These are phyloP conservation scores for Allomyces macrogynus DNA, from an alignment of 192 early-diverging fungal species.

Conservation along the genomic window DNA sequence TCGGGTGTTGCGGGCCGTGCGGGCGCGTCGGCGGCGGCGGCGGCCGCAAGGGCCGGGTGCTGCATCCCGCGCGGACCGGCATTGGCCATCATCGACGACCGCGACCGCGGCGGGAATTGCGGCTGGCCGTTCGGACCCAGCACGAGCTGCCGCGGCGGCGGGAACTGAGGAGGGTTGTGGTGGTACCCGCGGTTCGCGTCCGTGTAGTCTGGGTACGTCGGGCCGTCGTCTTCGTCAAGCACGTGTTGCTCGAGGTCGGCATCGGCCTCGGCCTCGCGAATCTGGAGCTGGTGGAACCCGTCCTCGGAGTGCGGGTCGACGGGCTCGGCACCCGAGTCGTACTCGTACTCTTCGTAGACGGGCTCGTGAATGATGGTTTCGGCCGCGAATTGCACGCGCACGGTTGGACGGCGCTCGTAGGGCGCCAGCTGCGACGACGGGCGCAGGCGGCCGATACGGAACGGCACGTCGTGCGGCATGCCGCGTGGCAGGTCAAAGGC, in stretches of 20 bases:
- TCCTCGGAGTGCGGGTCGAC: not conserved
- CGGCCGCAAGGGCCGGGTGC: not conserved
- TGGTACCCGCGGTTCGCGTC: not conserved
- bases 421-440: not conserved
- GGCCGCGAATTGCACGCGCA: not conserved
- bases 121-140: not conserved
- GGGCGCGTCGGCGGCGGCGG: too few species aligned
- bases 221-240: not conserved
- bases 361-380: not conserved
- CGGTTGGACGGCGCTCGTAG: not conserved
- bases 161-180: too few species aligned
- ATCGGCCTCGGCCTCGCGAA: not conserved
- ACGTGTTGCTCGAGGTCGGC: not conserved
- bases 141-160: too few species aligned
- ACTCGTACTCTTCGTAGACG: not conserved
- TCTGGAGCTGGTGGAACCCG: not conserved
- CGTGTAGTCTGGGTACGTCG: not conserved
- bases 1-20: too few species aligned
- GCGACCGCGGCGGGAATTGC: not conserved
- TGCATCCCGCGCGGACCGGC: not conserved
- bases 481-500: too few species aligned
- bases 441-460: not conserved
- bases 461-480: not conserved
- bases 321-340: not conserved
- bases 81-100: not conserved